These are phyloP conservation scores for Rubia peregrina DNA, from an alignment of 305 asterid species.

Conservation along the genomic window DNA sequence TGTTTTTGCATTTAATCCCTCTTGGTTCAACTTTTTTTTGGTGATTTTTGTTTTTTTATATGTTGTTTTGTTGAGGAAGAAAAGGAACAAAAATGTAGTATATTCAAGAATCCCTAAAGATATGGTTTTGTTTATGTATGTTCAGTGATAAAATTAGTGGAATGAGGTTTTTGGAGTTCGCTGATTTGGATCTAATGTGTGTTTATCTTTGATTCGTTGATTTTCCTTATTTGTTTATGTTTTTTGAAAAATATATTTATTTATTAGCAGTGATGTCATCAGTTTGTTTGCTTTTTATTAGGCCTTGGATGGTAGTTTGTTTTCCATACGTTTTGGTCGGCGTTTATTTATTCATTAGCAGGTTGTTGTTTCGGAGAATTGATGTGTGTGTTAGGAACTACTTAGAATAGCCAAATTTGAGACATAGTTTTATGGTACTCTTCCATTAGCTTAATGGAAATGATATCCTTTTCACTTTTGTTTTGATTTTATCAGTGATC, in stretches of 20 bases:
- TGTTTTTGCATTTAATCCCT: neutral
- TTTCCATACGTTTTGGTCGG: neutral
- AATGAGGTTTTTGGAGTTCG: slow-evolving; percentile 28
- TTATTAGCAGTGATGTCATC: no score
- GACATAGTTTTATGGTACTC: neutral
- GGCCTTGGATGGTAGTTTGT: neutral
- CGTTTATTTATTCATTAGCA: neutral
- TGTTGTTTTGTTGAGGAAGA: neutral
- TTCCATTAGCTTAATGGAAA: neutral
- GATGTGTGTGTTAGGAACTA: neutral
- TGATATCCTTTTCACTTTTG: neutral
- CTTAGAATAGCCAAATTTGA: neutral
- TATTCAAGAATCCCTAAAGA: slow-evolving; percentile 21
- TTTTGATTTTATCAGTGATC: slow-evolving; percentile 9
- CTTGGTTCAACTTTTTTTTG: neutral
- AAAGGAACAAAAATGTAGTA: slow-evolving; percentile 14
- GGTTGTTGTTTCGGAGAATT: neutral
- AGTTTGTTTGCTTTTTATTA: neutral
- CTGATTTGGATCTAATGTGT: no score
- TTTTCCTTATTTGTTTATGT: neutral
- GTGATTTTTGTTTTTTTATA: neutral
- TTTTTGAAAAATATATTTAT: no score
- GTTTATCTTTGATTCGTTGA: no score
- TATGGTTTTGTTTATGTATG: slow-evolving; percentile 4
- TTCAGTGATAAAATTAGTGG: neutral